A percentile compares a stretch with the other conserved stretches of the same genome.
Conservation (phyloP, 371 early-diverging fungal species). For the Mucor ambiguus region DNA sequence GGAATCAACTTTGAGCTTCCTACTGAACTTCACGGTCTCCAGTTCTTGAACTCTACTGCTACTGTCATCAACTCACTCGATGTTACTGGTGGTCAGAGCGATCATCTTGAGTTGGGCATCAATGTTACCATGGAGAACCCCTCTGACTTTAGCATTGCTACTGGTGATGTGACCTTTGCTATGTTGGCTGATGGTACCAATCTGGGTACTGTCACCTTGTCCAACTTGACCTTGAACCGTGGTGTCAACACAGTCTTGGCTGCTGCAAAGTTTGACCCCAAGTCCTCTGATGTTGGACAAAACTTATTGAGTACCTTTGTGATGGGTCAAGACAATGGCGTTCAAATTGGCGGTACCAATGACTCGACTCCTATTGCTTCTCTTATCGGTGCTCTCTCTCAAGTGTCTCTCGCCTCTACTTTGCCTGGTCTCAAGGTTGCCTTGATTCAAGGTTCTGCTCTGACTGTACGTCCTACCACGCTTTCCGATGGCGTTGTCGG, state of each 20-base stretch:
- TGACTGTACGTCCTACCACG: slow-evolving; percentile 51
- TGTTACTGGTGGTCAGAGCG: slow-evolving; percentile 58
- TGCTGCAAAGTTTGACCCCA: slow-evolving; percentile 53
- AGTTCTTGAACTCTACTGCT: slow-evolving; percentile 61
- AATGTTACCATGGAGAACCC: slow-evolving; percentile 63
- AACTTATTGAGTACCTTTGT: slow-evolving; percentile 57
- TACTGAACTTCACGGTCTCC: slow-evolving; percentile 58
- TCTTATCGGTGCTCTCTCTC: slow-evolving; percentile 46
- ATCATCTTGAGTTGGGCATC: slow-evolving; percentile 54
- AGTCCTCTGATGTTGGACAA: slow-evolving; percentile 48
- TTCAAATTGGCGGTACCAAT: slow-evolving; percentile 49
- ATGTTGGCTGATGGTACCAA: slow-evolving; percentile 42
- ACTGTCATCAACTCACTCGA: slow-evolving; percentile 60
- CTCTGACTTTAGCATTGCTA: slow-evolving; percentile 56
- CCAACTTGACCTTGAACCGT: slow-evolving; percentile 48
- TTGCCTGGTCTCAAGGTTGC: slow-evolving; percentile 58
- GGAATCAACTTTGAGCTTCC: slow-evolving; percentile 62
- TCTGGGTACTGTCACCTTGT: slow-evolving; percentile 55
- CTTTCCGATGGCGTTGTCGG: slow-evolving; percentile 47
- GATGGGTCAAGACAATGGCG: slow-evolving; percentile 54
- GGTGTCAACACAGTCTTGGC: slow-evolving; percentile 53
- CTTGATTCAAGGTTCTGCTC: slow-evolving; percentile 48
- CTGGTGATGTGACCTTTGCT: slow-evolving; percentile 54
- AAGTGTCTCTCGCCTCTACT: slow-evolving; percentile 45
- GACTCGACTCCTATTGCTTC: slow-evolving; percentile 53